These are phyloP conservation scores for Ceratopteris richardii DNA, from an alignment of 75 land plant species.

Conservation along the genomic window DNA sequence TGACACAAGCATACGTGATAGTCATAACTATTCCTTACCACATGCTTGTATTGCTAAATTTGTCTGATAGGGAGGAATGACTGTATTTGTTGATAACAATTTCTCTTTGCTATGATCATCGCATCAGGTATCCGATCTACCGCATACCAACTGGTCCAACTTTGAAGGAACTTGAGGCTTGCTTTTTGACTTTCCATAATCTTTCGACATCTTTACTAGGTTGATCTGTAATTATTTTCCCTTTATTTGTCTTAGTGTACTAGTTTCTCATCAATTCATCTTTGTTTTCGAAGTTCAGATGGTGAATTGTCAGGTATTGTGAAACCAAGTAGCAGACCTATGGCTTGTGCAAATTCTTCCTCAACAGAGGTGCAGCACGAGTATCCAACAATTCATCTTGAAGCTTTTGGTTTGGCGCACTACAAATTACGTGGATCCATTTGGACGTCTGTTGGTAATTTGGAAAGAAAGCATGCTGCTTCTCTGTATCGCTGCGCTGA, in stretches of 20 bases:
- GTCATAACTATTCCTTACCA: too few relatives aligned
- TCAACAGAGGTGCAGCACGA: background rate
- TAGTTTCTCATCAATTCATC: background rate
- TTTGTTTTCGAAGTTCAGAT: background rate
- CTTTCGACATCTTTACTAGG: slow-evolving; percentile 54
- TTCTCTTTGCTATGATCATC: background rate
- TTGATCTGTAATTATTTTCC: background rate
- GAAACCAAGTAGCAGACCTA: background rate
- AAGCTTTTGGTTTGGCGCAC: slow-evolving; percentile 66
- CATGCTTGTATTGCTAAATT: too few relatives aligned
- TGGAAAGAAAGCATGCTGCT: slow-evolving; percentile 37
- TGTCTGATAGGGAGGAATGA: too few relatives aligned
- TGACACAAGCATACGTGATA: too few relatives aligned
- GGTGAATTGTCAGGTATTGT: background rate
- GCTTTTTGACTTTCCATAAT: slow-evolving; percentile 72
- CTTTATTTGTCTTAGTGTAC: background rate
- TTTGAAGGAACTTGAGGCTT: slow-evolving; percentile 68
- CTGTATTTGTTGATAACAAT: too few relatives aligned
- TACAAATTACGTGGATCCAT: slow-evolving; percentile 60
- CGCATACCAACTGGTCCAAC: slow-evolving; percentile 89
- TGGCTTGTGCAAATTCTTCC: background rate
- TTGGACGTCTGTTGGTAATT: slow-evolving; percentile 42
- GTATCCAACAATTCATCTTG: slow-evolving; percentile 32
- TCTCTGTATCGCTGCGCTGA: slow-evolving; percentile 52
- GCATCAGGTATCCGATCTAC: slow-evolving; percentile 84